Evolutionary conservation across 2,329 filamentous ascomycete genomes (phyloP), one percentile per base, ranked within the genome.

Genomic region (Metarhizium brunneum): DNA sequence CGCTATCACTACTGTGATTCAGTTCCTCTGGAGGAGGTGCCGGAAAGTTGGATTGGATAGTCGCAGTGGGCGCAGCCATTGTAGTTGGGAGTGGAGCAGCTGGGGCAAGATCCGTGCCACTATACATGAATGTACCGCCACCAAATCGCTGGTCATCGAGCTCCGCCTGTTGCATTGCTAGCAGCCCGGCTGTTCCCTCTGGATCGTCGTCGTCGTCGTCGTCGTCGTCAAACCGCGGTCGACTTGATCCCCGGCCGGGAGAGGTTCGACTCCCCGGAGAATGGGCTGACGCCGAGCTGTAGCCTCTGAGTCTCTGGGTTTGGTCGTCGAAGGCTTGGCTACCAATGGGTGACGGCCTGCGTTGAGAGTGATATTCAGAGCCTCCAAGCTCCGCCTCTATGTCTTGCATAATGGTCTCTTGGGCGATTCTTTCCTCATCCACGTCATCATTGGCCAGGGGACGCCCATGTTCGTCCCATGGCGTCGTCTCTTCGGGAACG

Each of bases 81-180:
- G 42, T 10, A 45, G n/a, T 16, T 2, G 42, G 42, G 42, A 16
- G 42, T 20, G 42, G 16, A 45, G 45, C 45, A 48, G 45, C 25
- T 29, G 45, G 45, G 25, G 20, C 45, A 48, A n/a, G 20, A 30
- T 20, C 25, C 8, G 35, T 47, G 35, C 52, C 47, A 47, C 63
- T 60, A 57, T 66, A 68, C 43, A 61, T 63, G 50, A 71, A 71
- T 7, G 63, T 59, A 18, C 59, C 64, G 40, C 63, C 62, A 47
- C 68, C 67, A 50, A 73, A 73, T 11, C 70, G 78, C 52, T 84
- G 82, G 52, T 85, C 83, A 57, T 95, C 88, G 68, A 90, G 82
- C 58, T 95, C 90, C 4, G 90, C 91, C 72, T 92, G 83, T 57
- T 85, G 84, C 80, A 97, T 84, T 61, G 91, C 91, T 66, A 88